These are phyloP conservation scores for Aureobasidium sp. DNA, from an alignment of 2,329 filamentous ascomycete species.

Conservation along the genomic window DNA sequence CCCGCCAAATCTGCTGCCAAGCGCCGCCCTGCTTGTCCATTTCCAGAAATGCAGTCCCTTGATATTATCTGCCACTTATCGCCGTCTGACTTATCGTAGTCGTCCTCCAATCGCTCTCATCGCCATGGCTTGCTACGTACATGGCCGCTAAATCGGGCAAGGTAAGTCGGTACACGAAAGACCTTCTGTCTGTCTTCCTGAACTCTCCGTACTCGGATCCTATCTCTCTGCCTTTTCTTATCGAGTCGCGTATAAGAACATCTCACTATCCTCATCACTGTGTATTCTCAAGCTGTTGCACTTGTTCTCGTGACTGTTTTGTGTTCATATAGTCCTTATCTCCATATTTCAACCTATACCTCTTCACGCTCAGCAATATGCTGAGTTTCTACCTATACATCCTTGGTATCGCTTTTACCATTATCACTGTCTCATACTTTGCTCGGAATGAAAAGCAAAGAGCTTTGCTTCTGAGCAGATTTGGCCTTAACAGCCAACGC, in stretches of 20 bases:
- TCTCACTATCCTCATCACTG: background rate
- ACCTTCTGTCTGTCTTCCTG: background rate
- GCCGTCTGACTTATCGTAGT: background rate
- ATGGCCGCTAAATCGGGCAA: background rate
- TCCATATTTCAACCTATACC: background rate
- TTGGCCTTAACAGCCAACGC: conserved; percentile 32
- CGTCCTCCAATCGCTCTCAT: background rate
- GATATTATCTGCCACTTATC: background rate
- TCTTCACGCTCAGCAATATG: conserved; percentile 15
- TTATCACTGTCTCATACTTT: conserved; percentile 22
- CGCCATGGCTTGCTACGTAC: background rate
- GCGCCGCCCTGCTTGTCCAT: background rate
- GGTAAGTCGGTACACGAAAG: background rate
- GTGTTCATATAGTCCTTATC: background rate
- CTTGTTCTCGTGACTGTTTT: background rate
- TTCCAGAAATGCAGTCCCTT: background rate
- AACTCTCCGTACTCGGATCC: background rate
- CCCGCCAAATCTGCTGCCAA: conserved; percentile 1
- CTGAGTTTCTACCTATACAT: conserved; percentile 19
- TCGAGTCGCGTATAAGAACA: background rate
- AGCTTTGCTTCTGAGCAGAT: conserved; percentile 30
- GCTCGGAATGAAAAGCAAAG: conserved; percentile 28
- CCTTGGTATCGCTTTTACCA: conserved; percentile 25
- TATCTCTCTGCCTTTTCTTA: background rate
- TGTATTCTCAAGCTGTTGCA: background rate